phyloP scores from a whole-genome alignment of 768 basidiomycete genomes.

The Lepiota brunneoincarnata region DNA sequence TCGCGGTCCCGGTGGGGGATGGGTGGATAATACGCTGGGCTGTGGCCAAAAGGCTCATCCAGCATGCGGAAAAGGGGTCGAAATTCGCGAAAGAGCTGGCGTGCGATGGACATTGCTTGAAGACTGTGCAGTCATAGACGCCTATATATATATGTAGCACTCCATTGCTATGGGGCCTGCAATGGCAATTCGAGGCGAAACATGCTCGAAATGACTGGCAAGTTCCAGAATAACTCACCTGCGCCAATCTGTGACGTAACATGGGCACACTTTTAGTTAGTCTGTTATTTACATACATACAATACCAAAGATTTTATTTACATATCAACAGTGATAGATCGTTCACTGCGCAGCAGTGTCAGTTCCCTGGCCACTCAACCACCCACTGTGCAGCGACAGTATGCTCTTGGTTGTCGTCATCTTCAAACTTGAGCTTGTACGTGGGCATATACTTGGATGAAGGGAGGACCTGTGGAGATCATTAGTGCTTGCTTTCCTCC shows the following conservation, averaged over 20 bases:
- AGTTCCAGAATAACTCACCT: neutral
- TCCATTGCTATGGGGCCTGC: too few relatives aligned
- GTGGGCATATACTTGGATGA: conserved; percentile 49
- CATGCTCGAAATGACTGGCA: conserved; percentile 4
- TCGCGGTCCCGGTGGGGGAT: conserved; percentile 1
- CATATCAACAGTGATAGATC: conserved; percentile 7
- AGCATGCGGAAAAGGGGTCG: conserved; percentile 75
- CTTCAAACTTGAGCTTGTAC: conserved; percentile 86
- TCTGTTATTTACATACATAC: conserved; percentile 10
- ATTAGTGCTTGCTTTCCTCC: neutral
- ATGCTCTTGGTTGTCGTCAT: conserved; percentile 84
- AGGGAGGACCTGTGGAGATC: conserved; percentile 23
- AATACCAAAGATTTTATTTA: conserved; percentile 4
- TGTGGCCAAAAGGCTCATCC: conserved; percentile 61
- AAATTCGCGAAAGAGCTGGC: conserved; percentile 65
- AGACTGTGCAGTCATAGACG: neutral
- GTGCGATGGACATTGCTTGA: conserved; percentile 59
- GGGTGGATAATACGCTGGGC: conserved; percentile 13
- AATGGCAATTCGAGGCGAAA: neutral
- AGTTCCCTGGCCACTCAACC: conserved; percentile 65
- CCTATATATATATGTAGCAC: too few relatives aligned
- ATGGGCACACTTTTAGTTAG: neutral
- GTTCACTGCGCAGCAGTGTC: neutral
- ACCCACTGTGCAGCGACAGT: conserved; percentile 75
- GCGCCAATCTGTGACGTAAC: conserved; percentile 1